Base-by-base conservation (phyloP, 2,329 filamentous ascomycete genomes). In the Epichloe amarillans region DNA sequence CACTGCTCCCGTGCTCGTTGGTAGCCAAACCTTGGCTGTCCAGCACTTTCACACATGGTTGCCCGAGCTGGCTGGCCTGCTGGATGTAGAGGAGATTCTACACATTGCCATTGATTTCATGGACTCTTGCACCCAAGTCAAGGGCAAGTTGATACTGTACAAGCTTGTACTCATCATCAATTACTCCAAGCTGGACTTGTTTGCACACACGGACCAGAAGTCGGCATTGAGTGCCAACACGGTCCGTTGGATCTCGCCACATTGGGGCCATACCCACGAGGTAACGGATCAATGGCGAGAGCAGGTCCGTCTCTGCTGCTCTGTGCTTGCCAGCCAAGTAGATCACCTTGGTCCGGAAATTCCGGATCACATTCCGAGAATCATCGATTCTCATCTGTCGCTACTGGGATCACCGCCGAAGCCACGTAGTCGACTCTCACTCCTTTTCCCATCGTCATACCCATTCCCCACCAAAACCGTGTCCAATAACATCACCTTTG, bases 41-140 rank as follows among this genome's bases (percentile, higher is more conserved):
- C 93, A 98, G 66, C 88, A 97, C 64, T 95, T 97, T 64, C 91
- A 97, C 63, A 86, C 87, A 0, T 98, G 93, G 93, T 72, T 98
- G n/a, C 91, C 93, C 0, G 91, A 97, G 63, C 79, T 98, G 10
- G 75, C 80, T 0, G 81, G 83, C 2, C 74, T 93, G 38, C 75
- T 97, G 62, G 79, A 77, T 4, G 82, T 84, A 0, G 84, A 89
- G 59, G 91, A 97, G 64, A 91, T 96, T 44, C 72, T 96, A 49
- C 85, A 95, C 60, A 85, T 96, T 55, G 88, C 90, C 40, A 87
- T 94, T 54, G 88, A 91, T 66, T 95, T 97, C 62, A 84, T 97
- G 72, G 89, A 96, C 62, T 88, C 93, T 1, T 96, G 90, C 68
- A 80, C 82, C 3, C 73, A 82, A 30, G 90, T 94, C 46, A 91